These are phyloP conservation scores for Chaetothyriales sp. DNA, from an alignment of 2,329 filamentous ascomycete species.

Conservation along the genomic window DNA sequence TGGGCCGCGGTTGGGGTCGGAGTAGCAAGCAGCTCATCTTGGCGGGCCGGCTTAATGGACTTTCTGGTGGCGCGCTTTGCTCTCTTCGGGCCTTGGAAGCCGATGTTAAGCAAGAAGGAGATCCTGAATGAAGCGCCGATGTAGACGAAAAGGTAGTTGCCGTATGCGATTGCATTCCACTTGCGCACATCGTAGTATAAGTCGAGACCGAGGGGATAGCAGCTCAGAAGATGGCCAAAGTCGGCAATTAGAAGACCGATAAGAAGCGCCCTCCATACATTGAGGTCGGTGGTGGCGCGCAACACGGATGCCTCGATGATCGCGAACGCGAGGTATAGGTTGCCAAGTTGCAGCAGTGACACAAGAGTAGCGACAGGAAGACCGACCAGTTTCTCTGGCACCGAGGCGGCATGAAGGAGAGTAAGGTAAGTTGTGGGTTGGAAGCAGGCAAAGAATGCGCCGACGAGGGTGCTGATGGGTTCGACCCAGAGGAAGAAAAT, in stretches of 20 bases:
- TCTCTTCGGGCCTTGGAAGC: background rate
- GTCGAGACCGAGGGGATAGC: constrained; percentile 43
- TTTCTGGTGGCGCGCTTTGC: background rate
- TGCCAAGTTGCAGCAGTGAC: constrained; percentile 60
- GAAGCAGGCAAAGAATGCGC: constrained; percentile 41
- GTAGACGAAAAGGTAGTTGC: constrained; percentile 59
- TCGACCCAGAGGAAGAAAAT: constrained; percentile 66
- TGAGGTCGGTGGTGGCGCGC: constrained; percentile 51
- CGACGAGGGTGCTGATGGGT: constrained; percentile 40
- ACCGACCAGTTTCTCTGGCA: constrained; percentile 25
- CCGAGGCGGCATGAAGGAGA: constrained; percentile 46
- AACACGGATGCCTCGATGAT: constrained; percentile 66
- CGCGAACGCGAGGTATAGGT: constrained; percentile 64
- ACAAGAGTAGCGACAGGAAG: constrained; percentile 51
- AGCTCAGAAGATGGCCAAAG: constrained; percentile 58
- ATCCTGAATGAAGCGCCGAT: constrained; percentile 40
- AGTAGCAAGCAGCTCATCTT: background rate
- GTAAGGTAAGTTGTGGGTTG: constrained; percentile 45
- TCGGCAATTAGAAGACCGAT: constrained; percentile 60
- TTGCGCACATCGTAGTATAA: constrained; percentile 50
- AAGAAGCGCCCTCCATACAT: constrained; percentile 57
- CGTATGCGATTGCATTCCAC: constrained; percentile 58
- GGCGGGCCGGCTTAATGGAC: background rate
- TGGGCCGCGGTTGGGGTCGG: background rate
- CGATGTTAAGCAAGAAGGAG: background rate